phyloP scores from a whole-genome alignment of 148 eudicot species.

The Silene latifolia region DNA sequence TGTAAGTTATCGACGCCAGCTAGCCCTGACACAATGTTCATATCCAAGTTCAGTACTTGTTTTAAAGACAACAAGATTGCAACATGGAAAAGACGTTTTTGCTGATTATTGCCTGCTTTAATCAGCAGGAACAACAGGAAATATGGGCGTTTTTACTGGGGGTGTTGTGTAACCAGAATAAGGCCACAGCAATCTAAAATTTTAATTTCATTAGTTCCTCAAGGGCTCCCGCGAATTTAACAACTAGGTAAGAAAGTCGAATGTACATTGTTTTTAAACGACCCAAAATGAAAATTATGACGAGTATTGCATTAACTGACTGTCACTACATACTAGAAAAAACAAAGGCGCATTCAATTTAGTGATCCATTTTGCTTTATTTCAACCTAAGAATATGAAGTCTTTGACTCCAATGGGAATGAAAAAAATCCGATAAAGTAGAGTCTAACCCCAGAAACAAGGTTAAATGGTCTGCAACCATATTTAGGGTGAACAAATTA shows the following conservation, averaged over 20 bases:
- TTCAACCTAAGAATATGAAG: too few species aligned
- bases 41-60: not conserved
- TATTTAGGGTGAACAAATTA: too few species aligned
- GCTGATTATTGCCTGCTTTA: not conserved
- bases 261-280: too few species aligned
- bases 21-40: slow-evolving; percentile 21
- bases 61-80: not conserved
- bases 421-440: too few species aligned
- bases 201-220: not conserved
- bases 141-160: not conserved
- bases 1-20: not conserved
- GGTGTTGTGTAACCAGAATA: not conserved
- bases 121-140: slow-evolving; percentile 4
- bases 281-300: too few species aligned
- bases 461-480: too few species aligned
- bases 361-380: too few species aligned
- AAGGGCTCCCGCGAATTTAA: not conserved
- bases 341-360: too few species aligned
- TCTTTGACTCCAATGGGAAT: too few species aligned
- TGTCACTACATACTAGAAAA: not conserved
- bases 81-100: not conserved
- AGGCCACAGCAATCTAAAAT: not conserved
- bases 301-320: not conserved
- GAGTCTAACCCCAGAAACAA: too few species aligned
- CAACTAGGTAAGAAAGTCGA: not conserved